Conservation (phyloP, 2,329 filamentous ascomycete genomes). For the Epichloe uncinata region DNA sequence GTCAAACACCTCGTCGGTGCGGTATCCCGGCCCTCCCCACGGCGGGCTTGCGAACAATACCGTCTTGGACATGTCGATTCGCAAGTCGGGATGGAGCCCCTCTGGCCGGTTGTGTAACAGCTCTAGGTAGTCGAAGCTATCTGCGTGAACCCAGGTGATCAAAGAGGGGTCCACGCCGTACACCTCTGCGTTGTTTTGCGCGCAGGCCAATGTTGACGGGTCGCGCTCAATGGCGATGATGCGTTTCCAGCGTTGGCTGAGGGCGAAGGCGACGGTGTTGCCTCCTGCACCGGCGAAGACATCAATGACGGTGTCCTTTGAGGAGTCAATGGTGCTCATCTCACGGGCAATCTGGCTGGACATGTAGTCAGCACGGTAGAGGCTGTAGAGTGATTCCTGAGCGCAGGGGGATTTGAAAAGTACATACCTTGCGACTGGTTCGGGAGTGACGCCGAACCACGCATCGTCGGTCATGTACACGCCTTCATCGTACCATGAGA, state of each 20-base stretch:
- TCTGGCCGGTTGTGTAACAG: constrained; percentile 23
- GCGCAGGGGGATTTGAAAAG: background rate
- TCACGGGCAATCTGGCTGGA: constrained; percentile 63
- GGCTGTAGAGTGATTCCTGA: background rate
- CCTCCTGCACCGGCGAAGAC: constrained; percentile 85
- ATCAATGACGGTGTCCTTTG: constrained; percentile 62
- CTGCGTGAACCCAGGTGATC: constrained; percentile 77
- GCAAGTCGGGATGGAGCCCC: constrained; percentile 25
- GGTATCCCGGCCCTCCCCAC: constrained; percentile 46
- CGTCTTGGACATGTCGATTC: constrained; percentile 27
- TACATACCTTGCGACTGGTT: constrained; percentile 69
- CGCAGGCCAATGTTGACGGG: constrained; percentile 67
- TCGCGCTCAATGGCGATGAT: constrained; percentile 87
- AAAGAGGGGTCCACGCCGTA: constrained; percentile 60
- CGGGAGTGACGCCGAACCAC: constrained; percentile 95
- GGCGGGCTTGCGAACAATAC: constrained; percentile 45
- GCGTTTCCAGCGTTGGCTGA: constrained; percentile 62
- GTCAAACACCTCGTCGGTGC: constrained; percentile 60
- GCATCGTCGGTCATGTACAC: constrained; percentile 84
- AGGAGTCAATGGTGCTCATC: constrained; percentile 41
- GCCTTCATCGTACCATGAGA: constrained; percentile 74
- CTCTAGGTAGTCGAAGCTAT: constrained; percentile 68
- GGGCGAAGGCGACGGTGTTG: constrained; percentile 89
- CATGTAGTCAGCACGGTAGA: constrained; percentile 2
- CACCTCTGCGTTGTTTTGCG: constrained; percentile 78